These are phyloP conservation scores for Agaricus bisporus DNA, from an alignment of 768 basidiomycete genomes.

Conservation along the genomic window DNA sequence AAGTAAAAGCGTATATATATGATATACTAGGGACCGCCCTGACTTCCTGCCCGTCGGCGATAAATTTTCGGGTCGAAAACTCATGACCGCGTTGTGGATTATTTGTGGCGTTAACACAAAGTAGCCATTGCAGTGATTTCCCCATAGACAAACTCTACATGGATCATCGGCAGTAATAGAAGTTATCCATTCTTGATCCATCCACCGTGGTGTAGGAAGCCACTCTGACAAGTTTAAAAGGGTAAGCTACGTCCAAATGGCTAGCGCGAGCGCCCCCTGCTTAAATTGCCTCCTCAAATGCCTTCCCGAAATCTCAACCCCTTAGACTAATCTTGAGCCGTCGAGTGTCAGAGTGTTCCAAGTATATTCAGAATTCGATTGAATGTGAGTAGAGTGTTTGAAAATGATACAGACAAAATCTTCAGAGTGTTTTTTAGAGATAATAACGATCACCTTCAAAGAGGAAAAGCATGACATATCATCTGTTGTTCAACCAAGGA, in stretches of 20 bases:
- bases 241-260: background rate
- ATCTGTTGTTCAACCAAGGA: background rate
- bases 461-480: background rate
- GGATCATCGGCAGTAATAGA: too few relatives aligned
- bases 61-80: constrained; percentile 26
- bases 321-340: too few relatives aligned
- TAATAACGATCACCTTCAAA: constrained; percentile 35
- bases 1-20: background rate
- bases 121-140: constrained; percentile 15
- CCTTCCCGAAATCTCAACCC: too few relatives aligned
- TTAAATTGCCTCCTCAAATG: too few relatives aligned
- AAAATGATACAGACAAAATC: background rate
- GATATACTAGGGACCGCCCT: too few relatives aligned
- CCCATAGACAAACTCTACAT: too few relatives aligned
- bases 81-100: constrained; percentile 35
- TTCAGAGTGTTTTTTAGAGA: constrained; percentile 17
- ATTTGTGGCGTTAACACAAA: constrained; percentile 35
- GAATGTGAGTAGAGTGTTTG: background rate
- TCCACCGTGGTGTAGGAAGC: background rate
- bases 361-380: background rate
- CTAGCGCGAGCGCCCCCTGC: too few relatives aligned
- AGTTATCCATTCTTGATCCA: too few relatives aligned
- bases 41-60: constrained; percentile 24
- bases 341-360: background rate
- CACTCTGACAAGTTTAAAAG: background rate